These are phyloP conservation scores for Hypomontagnella monticulosa DNA, from an alignment of 495 filamentous ascomycete species.

Conservation along the genomic window DNA sequence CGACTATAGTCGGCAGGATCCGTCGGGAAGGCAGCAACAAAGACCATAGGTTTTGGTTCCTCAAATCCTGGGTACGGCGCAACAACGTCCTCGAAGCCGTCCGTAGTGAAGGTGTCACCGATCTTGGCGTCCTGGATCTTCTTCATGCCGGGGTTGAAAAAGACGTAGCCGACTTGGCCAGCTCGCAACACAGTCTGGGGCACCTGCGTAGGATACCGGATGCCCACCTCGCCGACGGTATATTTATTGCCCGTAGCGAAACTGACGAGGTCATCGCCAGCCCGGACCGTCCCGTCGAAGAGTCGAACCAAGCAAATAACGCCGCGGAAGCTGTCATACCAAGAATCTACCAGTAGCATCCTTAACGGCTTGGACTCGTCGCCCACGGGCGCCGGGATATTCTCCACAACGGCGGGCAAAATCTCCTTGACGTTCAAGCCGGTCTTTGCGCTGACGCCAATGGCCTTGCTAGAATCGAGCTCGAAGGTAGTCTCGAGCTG, in stretches of 20 bases:
- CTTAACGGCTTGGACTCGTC: constrained; percentile 74
- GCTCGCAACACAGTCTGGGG: constrained; percentile 82
- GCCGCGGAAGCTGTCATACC: constrained; percentile 95
- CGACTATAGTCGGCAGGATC: constrained; percentile 88
- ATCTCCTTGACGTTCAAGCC: constrained; percentile 83
- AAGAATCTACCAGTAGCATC: constrained; percentile 93
- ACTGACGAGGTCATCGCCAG: constrained; percentile 84
- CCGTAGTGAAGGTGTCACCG: constrained; percentile 91
- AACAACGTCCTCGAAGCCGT: constrained; percentile 79
- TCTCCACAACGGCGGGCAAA: constrained; percentile 84
- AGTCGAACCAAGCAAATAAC: constrained; percentile 91
- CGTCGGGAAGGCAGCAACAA: constrained; percentile 93
- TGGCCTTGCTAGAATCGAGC: constrained; percentile 80
- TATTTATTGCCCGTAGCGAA: constrained; percentile 90
- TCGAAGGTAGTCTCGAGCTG: constrained; percentile 90
- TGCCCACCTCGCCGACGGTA: constrained; percentile 93
- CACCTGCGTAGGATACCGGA: constrained; percentile 92
- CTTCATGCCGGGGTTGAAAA: constrained; percentile 99
- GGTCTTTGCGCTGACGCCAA: constrained; percentile 92
- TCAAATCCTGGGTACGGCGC: constrained; percentile 90
- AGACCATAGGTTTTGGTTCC: constrained; percentile 98
- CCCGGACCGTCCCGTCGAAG: constrained; percentile 85
- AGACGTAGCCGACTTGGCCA: constrained; percentile 94
- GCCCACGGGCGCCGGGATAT: constrained; percentile 83
- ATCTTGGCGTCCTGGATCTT: constrained; percentile 92